Percentiles rank a stretch among this genome's conserved stretches.
Evolutionary conservation across 192 early-diverging fungal species (phyloP).

Genomic region (Coemansia sp.): DNA sequence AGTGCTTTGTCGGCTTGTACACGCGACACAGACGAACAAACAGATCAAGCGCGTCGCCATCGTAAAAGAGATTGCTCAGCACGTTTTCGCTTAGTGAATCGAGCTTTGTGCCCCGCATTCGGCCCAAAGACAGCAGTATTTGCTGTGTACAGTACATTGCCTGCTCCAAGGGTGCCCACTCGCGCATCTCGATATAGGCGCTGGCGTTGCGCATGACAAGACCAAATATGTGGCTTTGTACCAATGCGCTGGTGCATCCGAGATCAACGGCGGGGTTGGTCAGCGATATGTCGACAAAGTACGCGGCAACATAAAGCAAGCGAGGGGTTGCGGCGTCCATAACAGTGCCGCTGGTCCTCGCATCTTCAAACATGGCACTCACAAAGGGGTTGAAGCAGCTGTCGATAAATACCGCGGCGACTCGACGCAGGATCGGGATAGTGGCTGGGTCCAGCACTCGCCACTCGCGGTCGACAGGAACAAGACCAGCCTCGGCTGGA

Average conservation of each 20-base stretch:
- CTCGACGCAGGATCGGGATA: slow-evolving; percentile 28
- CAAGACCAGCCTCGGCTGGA: neutral
- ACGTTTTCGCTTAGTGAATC: slow-evolving; percentile 35
- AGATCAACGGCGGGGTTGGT: slow-evolving; percentile 46
- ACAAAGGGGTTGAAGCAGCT: slow-evolving; percentile 51
- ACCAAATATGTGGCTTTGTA: slow-evolving; percentile 38
- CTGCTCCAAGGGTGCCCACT: slow-evolving; percentile 31
- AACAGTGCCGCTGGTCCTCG: slow-evolving; percentile 8
- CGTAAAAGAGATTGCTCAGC: slow-evolving; percentile 49
- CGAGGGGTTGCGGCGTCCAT: slow-evolving; percentile 23
- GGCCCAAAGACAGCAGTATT: slow-evolving; percentile 27
- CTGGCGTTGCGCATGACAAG: slow-evolving; percentile 38
- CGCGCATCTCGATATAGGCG: slow-evolving; percentile 35
- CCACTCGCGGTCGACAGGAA: slow-evolving; percentile 32
- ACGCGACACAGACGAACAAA: slow-evolving; percentile 43
- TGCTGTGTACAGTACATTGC: slow-evolving; percentile 51
- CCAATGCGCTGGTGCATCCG: slow-evolving; percentile 30
- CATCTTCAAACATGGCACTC: slow-evolving; percentile 37
- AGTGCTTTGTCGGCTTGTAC: slow-evolving; percentile 28
- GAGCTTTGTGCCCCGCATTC: slow-evolving; percentile 43
- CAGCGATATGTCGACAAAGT: slow-evolving; percentile 47
- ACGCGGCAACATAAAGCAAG: slow-evolving; percentile 39
- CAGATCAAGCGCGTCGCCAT: slow-evolving; percentile 46
- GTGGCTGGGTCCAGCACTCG: slow-evolving; percentile 17
- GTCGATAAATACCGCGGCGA: slow-evolving; percentile 38